These are phyloP conservation scores for Aureobasidium sp. DNA, from an alignment of 2,329 filamentous ascomycete species.

Conservation along the genomic window DNA sequence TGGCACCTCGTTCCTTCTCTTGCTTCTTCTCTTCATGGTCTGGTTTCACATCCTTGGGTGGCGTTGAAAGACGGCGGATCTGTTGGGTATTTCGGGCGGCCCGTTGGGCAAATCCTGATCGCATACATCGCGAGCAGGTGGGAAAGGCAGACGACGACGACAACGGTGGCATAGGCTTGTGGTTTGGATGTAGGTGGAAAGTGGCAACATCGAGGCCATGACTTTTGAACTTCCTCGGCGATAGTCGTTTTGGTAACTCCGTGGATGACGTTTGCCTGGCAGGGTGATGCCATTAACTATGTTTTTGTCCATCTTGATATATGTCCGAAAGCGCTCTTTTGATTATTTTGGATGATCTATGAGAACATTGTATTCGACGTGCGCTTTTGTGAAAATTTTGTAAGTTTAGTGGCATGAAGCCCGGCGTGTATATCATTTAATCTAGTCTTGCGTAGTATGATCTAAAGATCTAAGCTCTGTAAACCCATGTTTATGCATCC, in stretches of 20 bases:
- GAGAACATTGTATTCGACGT: background rate
- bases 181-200: conserved; percentile 14
- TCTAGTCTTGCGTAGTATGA: background rate
- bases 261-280: background rate
- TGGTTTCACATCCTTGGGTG: conserved; percentile 8
- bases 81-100: background rate
- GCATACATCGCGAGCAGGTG: conserved; percentile 33
- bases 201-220: background rate
- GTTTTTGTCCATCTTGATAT: background rate
- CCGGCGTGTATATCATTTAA: background rate
- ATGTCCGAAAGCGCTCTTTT: background rate
- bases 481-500: background rate
- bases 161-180: conserved; percentile 13
- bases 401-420: background rate
- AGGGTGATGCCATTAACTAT: background rate
- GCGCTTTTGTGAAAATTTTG: background rate
- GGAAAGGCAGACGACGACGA: conserved; percentile 17
- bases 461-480: background rate
- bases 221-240: background rate
- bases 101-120: conserved; percentile 19
- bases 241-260: background rate
- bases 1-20: conserved; percentile 41
- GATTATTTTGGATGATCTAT: no score
- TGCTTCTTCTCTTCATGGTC: background rate
- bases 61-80: conserved; percentile 12